phyloP scores from a whole-genome alignment of 2,329 filamentous ascomycete genomes.

The Acarospora socialis region DNA sequence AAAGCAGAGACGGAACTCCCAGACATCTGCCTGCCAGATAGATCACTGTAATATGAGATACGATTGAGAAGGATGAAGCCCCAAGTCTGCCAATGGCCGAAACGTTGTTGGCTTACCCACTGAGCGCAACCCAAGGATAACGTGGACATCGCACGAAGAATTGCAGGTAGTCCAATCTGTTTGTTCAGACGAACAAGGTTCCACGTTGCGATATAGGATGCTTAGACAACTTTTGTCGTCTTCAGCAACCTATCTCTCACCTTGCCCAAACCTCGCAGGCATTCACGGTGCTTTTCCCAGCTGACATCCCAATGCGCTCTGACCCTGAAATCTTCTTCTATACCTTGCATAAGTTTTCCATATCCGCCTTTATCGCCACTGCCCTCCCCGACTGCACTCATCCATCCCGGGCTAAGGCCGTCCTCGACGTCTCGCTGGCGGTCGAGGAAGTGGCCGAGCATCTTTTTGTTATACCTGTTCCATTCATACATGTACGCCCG shows the following conservation, averaged over 20 bases:
- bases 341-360: conserved; percentile 29
- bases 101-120: too few species aligned
- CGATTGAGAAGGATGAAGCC: too few species aligned
- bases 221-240: neutral
- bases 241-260: conserved; percentile 24
- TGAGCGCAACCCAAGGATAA: neutral
- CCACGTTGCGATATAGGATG: neutral
- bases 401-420: conserved; percentile 33
- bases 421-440: conserved; percentile 33
- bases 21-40: too few species aligned
- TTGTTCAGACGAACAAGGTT: neutral
- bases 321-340: conserved; percentile 32
- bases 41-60: too few species aligned
- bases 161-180: neutral
- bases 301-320: conserved; percentile 35
- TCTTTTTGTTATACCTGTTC: conserved; percentile 38
- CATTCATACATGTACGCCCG: conserved; percentile 42
- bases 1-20: too few species aligned
- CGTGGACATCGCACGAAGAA: neutral
- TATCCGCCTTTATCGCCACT: conserved; percentile 26
- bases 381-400: conserved; percentile 33
- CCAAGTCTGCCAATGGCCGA: too few species aligned
- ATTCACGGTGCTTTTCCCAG: conserved; percentile 30
- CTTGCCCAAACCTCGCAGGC: conserved; percentile 27
- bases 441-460: conserved; percentile 41